Percentiles rank a stretch among this genome's conserved stretches.
Evolutionary conservation across 1,139 yeast genomes (phyloP).

Genomic region (Insectozyma bohioensis): DNA sequence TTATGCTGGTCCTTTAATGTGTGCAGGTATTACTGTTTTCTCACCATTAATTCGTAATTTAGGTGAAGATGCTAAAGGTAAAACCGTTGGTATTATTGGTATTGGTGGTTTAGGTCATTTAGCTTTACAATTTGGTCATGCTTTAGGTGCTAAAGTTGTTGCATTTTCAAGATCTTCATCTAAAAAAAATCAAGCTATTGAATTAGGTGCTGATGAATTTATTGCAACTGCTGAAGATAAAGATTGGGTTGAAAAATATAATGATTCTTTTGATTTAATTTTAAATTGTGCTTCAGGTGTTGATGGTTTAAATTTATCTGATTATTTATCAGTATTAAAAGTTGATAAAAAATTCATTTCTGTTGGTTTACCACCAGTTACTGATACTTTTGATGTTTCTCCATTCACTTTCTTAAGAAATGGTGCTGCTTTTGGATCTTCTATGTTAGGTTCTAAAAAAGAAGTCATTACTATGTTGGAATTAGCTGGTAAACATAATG

Average conservation of each 20-base stretch:
- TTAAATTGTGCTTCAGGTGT: constrained; percentile 49
- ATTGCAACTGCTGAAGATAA: constrained; percentile 40
- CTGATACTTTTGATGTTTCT: constrained; percentile 25
- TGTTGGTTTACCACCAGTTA: constrained; percentile 51
- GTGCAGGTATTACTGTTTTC: constrained; percentile 67
- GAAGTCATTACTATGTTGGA: constrained; percentile 41
- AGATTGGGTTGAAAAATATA: constrained; percentile 30
- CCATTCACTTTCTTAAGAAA: constrained; percentile 29
- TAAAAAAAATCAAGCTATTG: constrained; percentile 36
- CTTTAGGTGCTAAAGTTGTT: constrained; percentile 41
- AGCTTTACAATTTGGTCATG: constrained; percentile 41
- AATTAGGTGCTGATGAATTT: constrained; percentile 41
- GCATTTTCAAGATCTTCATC: constrained; percentile 39
- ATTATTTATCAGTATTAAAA: constrained; percentile 32
- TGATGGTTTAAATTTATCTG: constrained; percentile 31
- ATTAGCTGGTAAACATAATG: constrained; percentile 37
- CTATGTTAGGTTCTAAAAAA: constrained; percentile 36
- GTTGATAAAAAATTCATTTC: constrained; percentile 51
- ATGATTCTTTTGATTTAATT: constrained; percentile 45
- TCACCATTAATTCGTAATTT: constrained; percentile 49
- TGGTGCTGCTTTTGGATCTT: constrained; percentile 33
- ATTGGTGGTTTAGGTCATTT: constrained; percentile 49
- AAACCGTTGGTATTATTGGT: constrained; percentile 49
- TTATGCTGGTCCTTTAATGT: constrained; percentile 62
- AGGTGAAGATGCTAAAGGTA: constrained; percentile 28